Evolutionary conservation across 202 grass and related monocot species (phyloP).

Genomic region (Panicum virgatum): DNA sequence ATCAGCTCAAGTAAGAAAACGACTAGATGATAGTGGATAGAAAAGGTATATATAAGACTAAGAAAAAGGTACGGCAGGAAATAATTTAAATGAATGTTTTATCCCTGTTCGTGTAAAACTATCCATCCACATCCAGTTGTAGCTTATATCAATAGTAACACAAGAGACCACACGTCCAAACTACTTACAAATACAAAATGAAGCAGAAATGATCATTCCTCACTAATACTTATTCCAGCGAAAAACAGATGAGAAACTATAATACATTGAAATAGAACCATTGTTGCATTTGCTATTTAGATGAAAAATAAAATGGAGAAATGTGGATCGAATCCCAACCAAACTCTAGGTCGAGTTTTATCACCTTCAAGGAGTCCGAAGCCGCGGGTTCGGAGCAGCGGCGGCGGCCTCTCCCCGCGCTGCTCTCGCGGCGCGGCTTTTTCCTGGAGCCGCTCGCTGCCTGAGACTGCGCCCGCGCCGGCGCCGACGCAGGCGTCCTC

Average conservation of each 20-base stretch:
- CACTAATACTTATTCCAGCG: neutral
- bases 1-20: neutral
- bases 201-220: neutral
- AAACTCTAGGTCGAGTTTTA: neutral
- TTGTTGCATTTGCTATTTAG: neutral
- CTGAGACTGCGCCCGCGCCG: neutral
- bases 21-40: neutral
- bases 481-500: conserved; percentile 34
- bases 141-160: conserved; percentile 13
- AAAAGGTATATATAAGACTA: neutral
- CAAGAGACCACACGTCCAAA: neutral
- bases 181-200: neutral
- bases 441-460: conserved; percentile 36
- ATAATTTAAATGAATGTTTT: neutral
- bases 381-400: neutral
- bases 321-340: neutral
- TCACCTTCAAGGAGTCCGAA: conserved; percentile 46
- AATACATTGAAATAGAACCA: neutral
- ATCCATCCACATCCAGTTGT: neutral
- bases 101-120: neutral
- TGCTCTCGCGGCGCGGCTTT: conserved; percentile 42
- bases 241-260: neutral
- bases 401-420: conserved; percentile 41
- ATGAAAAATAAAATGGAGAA: neutral
- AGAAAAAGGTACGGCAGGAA: conserved; percentile 28